phyloP scores from a whole-genome alignment of 257 asterid genomes.

The Rehmannia glutinosa region DNA sequence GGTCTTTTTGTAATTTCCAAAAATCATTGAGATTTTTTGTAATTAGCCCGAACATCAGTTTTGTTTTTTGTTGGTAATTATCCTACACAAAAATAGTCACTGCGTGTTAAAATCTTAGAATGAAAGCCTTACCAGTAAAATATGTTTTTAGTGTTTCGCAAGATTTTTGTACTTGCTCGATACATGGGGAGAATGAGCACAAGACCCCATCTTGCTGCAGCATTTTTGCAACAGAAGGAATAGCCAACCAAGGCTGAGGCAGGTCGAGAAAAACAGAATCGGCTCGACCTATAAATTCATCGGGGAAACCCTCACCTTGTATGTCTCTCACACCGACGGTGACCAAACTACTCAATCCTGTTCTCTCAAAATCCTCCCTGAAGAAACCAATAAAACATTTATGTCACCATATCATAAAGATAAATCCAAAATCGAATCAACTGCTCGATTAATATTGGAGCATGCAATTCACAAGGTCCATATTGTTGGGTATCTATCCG shows the following conservation, averaged over 20 bases:
- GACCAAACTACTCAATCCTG: slow-evolving; percentile 72
- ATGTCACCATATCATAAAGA: not conserved
- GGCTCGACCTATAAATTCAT: slow-evolving; percentile 57
- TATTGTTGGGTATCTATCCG: too few species aligned
- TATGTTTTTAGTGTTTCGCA: slow-evolving; percentile 61
- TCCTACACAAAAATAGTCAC: not conserved
- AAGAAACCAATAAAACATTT: not conserved
- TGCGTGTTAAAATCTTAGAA: not conserved
- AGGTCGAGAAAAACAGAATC: slow-evolving; percentile 91
- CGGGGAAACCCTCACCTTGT: slow-evolving; percentile 95
- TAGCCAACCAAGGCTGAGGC: slow-evolving; percentile 97
- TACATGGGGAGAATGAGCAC: slow-evolving; percentile 97
- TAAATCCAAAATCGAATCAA: not conserved
- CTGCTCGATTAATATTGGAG: not conserved
- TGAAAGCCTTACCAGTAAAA: slow-evolving; percentile 54
- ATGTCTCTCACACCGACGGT: slow-evolving; percentile 89
- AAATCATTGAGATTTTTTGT: too few species aligned
- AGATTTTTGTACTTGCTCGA: slow-evolving; percentile 92
- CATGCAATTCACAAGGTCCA: not conserved
- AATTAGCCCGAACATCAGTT: too few species aligned
- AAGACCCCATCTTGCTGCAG: slow-evolving; percentile 83
- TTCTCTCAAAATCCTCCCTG: slow-evolving; percentile 83
- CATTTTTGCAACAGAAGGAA: slow-evolving; percentile 90
- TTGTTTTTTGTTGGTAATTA: too few species aligned
- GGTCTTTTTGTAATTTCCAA: too few species aligned